These are phyloP conservation scores for Podospora pseudocomata DNA, from an alignment of 495 filamentous ascomycete species.

Conservation along the genomic window DNA sequence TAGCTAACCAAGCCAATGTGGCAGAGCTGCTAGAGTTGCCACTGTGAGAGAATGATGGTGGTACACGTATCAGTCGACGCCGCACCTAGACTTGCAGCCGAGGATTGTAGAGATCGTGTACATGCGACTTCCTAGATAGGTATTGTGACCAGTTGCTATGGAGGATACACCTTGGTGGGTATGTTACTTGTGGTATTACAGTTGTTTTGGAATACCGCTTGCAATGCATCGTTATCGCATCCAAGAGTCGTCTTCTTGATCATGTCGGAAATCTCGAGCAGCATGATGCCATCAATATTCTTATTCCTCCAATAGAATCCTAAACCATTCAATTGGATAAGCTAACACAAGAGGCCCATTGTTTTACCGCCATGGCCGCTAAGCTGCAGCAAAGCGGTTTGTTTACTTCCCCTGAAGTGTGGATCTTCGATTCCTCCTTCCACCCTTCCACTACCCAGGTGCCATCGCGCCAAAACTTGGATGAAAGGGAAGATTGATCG, in stretches of 20 bases:
- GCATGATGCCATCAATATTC: neutral
- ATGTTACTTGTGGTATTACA: neutral
- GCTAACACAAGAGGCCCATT: neutral
- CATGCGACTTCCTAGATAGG: neutral
- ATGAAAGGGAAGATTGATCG: neutral
- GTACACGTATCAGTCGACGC: neutral
- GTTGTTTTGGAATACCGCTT: neutral
- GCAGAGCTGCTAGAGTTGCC: neutral
- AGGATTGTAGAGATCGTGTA: neutral
- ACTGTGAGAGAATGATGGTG: too few species aligned
- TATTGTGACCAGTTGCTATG: neutral
- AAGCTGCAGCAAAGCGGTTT: neutral
- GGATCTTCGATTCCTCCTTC: neutral
- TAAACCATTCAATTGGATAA: neutral
- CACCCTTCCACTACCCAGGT: neutral
- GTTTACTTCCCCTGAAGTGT: slow-evolving; percentile 10
- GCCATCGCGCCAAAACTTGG: neutral
- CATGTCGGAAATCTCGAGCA: neutral
- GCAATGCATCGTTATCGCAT: neutral
- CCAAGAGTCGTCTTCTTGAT: neutral
- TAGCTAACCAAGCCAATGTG: neutral
- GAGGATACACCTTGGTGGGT: neutral
- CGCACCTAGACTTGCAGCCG: neutral
- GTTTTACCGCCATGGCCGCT: neutral
- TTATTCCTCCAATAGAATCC: neutral